Evolutionary conservation across 768 basidiomycete species (phyloP), one percentile per base, ranked within the genome.

Genomic region (Gloeostereum incarnatum): DNA sequence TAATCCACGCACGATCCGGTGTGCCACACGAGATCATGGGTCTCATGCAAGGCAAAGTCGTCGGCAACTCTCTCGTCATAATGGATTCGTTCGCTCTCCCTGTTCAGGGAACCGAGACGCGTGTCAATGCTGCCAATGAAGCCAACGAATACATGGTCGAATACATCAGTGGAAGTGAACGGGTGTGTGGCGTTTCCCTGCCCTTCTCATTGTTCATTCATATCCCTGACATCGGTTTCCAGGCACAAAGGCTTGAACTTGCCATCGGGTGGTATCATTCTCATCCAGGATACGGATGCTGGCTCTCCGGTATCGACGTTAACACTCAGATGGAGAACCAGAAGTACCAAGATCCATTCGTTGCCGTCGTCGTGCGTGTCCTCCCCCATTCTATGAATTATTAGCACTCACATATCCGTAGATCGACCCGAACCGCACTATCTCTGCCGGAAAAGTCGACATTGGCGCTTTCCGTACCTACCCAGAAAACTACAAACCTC

Each of bases 1-100:
- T 98, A 45, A 98, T 97, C 56, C 94, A 97, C 57, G 94, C 94
- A 22, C 80, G 94, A 36, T 97, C 94, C 2, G 94, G 94, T 42
- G 94, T 96, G 4, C 84, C 86, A 42, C 89, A 97, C 65, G 94
- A 99, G 62, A 96, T 99, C 54, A 99, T 99, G 94, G 94, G 94
- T 7, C 74, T 98, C 22, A 96, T 99, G 92, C 93, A 96, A 60
- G 93, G 93, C 40, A 94, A 96, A 61, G 82, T 96, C 25, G 63
- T 87, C 6, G 83, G 76, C 2, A 80, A 79, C 45, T 68, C 81
- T 1, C 63, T 86, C 25, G 80, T 87, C 10, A 80, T 99, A 53
- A 82, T 96, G 77, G 96, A 99, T 59, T 91, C 90, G 8, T 98
- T 97, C 47, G 93, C 96, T 4, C 68, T 99, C 3, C 96, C 96